phyloP scores from a whole-genome alignment of 331 rosid genomes.

The Telfairia occidentalis region DNA sequence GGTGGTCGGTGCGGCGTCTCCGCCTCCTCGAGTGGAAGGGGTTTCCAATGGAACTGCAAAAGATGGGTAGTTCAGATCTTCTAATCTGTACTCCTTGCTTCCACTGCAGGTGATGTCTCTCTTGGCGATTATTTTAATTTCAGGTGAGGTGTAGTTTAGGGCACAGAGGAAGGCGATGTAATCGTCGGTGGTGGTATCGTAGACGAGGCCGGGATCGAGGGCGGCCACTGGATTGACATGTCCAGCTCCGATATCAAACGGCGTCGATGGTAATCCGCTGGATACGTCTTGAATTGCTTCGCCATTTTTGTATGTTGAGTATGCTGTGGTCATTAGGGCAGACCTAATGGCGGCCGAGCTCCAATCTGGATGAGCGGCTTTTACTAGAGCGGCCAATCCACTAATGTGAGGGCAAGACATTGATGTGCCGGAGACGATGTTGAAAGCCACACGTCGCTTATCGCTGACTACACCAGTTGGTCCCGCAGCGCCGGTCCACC shows the following conservation, averaged over 20 bases:
- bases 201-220: conserved; percentile 85
- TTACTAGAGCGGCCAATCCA: conserved; percentile 70
- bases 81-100: conserved; percentile 42
- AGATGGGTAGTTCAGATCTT: conserved; percentile 80
- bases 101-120: conserved; percentile 36
- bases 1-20: conserved; percentile 25
- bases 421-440: conserved; percentile 78
- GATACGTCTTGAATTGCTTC: conserved; percentile 42
- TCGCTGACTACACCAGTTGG: conserved; percentile 46
- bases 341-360: conserved; percentile 79
- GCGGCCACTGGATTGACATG: conserved; percentile 75
- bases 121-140: conserved; percentile 41
- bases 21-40: conserved; percentile 38
- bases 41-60: conserved; percentile 57
- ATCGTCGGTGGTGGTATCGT: conserved; percentile 43
- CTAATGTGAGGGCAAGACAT: conserved; percentile 96
- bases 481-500: conserved; percentile 64
- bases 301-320: conserved; percentile 47
- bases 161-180: conserved; percentile 77
- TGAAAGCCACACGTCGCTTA: conserved; percentile 48
- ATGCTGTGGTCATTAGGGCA: conserved; percentile 94
- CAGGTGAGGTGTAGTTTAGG: conserved; percentile 38
- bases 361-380: conserved; percentile 72
- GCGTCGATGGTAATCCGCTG: conserved; percentile 52
- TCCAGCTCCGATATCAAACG: conserved; percentile 81